phyloP scores from a whole-genome alignment of 768 basidiomycete species.

The Holtermanniella nyarrowii region DNA sequence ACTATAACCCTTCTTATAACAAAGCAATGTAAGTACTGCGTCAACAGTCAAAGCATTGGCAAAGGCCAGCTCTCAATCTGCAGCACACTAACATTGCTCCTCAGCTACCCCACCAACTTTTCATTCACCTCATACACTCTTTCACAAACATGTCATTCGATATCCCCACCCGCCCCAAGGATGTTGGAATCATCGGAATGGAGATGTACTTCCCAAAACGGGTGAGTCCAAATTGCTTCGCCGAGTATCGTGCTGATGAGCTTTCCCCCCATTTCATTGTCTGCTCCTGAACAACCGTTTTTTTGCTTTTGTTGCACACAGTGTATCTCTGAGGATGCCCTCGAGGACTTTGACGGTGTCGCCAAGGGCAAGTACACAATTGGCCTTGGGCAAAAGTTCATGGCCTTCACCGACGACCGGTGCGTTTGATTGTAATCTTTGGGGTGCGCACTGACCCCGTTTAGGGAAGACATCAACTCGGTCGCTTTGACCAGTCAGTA shows the following conservation, averaged over 20 bases:
- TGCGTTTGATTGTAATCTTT: slow-evolving; percentile 11
- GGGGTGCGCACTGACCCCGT: neutral
- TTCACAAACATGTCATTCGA: slow-evolving; percentile 19
- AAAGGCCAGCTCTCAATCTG: too few species aligned
- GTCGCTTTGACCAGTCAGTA: slow-evolving; percentile 80
- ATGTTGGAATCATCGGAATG: slow-evolving; percentile 87
- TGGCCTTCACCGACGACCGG: slow-evolving; percentile 97
- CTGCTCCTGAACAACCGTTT: slow-evolving; percentile 8
- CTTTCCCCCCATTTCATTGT: neutral
- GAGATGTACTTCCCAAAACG: slow-evolving; percentile 92
- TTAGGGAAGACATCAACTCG: slow-evolving; percentile 88
- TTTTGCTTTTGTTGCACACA: slow-evolving; percentile 35
- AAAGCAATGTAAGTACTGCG: too few species aligned
- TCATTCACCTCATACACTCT: neutral
- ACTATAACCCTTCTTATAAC: too few species aligned
- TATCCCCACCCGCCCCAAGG: slow-evolving; percentile 57
- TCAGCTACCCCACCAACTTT: neutral
- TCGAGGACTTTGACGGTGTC: slow-evolving; percentile 90
- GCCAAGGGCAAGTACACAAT: slow-evolving; percentile 97
- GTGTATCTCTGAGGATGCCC: slow-evolving; percentile 91
- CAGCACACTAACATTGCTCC: too few species aligned
- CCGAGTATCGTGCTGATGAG: neutral
- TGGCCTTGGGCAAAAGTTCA: slow-evolving; percentile 92
- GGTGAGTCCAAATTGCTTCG: slow-evolving; percentile 45
- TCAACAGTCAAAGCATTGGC: too few species aligned